Evolutionary conservation across 2,329 filamentous ascomycete species (phyloP).

Genomic region (Xylariaceae sp.): DNA sequence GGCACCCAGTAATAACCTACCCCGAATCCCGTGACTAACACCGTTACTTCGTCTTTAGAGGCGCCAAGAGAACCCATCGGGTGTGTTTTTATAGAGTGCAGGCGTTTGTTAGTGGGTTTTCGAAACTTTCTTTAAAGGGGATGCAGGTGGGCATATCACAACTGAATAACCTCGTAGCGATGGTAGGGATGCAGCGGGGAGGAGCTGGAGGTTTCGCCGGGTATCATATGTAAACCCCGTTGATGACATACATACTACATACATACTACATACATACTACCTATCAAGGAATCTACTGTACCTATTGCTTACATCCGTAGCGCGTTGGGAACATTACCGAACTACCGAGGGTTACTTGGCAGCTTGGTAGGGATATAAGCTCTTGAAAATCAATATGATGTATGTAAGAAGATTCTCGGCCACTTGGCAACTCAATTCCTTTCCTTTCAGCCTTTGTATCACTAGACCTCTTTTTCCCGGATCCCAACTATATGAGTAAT

Average conservation of each 20-base stretch:
- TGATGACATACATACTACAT: background rate
- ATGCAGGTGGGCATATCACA: no score
- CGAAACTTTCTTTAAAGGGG: background rate
- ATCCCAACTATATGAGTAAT: no score
- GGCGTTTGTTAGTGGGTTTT: background rate
- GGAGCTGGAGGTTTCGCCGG: background rate
- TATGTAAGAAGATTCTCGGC: no score
- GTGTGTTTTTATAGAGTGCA: background rate
- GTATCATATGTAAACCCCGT: background rate
- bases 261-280: background rate
- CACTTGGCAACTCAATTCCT: no score
- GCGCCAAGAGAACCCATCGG: conserved; percentile 37
- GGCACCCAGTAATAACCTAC: conserved; percentile 44
- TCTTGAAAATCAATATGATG: no score
- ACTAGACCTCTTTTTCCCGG: background rate
- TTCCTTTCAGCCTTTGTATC: no score
- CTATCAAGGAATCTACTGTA: no score
- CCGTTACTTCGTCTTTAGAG: conserved; percentile 53
- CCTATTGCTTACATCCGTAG: no score
- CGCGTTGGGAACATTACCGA: background rate
- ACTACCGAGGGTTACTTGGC: background rate
- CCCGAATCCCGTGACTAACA: conserved; percentile 64
- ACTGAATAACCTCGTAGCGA: no score
- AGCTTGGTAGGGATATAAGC: no score
- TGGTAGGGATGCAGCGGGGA: background rate